Evolutionary conservation across 768 basidiomycete species (phyloP).

Genomic region (Podaxis pistillaris): DNA sequence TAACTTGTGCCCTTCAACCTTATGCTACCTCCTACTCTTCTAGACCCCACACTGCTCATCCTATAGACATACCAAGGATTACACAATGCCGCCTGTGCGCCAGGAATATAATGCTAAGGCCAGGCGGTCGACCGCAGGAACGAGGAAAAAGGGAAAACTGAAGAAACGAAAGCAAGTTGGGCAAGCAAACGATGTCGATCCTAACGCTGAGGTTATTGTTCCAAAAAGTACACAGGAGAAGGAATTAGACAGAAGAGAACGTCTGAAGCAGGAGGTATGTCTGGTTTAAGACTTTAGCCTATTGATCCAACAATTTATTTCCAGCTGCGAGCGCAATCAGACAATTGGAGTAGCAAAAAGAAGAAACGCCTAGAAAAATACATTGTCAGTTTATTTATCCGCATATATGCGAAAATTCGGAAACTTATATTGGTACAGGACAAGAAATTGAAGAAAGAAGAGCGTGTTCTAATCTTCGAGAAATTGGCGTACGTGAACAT

Average conservation of each 20-base stretch:
- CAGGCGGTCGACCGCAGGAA: slow-evolving; percentile 56
- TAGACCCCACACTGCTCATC: background rate
- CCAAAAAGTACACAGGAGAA: slow-evolving; percentile 62
- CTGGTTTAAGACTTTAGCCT: background rate
- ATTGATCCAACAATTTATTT: background rate
- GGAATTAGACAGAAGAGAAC: slow-evolving; percentile 58
- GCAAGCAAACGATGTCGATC: slow-evolving; percentile 34
- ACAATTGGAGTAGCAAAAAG: slow-evolving; percentile 82
- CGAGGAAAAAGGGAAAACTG: slow-evolving; percentile 61
- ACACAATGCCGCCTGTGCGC: slow-evolving; percentile 21
- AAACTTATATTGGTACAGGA: slow-evolving; percentile 46
- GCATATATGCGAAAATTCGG: background rate
- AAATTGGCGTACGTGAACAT: slow-evolving; percentile 68
- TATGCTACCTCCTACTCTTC: background rate
- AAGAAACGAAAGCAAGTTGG: slow-evolving; percentile 25
- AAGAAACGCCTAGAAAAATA: slow-evolving; percentile 89
- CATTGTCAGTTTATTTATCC: slow-evolving; percentile 54
- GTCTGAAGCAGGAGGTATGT: slow-evolving; percentile 58
- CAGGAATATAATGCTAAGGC: slow-evolving; percentile 64
- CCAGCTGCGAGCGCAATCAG: slow-evolving; percentile 50
- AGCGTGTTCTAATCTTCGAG: slow-evolving; percentile 70
- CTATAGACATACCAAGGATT: background rate
- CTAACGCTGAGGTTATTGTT: slow-evolving; percentile 58
- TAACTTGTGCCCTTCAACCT: background rate
- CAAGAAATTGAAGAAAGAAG: slow-evolving; percentile 91